Evolutionary conservation across 1,284 basidiomycete species (phyloP).

Genomic region (Boletus chippewaensis): DNA sequence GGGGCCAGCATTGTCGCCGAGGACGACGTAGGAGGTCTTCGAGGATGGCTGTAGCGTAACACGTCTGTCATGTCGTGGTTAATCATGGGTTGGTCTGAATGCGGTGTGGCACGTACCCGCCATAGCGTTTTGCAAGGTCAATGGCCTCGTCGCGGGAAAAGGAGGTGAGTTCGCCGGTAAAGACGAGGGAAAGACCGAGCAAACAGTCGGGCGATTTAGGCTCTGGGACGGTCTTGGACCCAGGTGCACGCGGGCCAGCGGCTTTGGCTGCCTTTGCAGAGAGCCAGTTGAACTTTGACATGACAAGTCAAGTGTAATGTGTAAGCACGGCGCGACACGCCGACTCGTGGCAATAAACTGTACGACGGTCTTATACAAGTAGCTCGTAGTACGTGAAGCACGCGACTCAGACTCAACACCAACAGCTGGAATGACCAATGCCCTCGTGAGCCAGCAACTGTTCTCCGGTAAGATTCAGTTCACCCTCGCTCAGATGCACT

Average conservation of each 20-base stretch:
- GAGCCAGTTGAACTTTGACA: slow-evolving; percentile 47
- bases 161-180: slow-evolving; percentile 87
- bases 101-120: slow-evolving; percentile 56
- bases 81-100: background rate
- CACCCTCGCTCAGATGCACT: background rate
- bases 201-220: slow-evolving; percentile 69
- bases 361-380: too few species aligned
- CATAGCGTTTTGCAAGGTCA: slow-evolving; percentile 88
- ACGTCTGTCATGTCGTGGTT: slow-evolving; percentile 43
- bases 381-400: too few species aligned
- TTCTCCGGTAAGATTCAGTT: slow-evolving; percentile 48
- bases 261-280: slow-evolving; percentile 59
- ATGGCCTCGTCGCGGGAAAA: slow-evolving; percentile 85
- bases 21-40: slow-evolving; percentile 85
- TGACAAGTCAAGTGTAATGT: too few species aligned
- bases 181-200: slow-evolving; percentile 87
- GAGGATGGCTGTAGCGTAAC: slow-evolving; percentile 86
- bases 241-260: slow-evolving; percentile 69
- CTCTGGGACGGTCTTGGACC: slow-evolving; percentile 82
- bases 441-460: slow-evolving; percentile 55
- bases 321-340: too few species aligned
- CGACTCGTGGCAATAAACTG: too few species aligned
- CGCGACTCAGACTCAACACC: too few species aligned
- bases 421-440: slow-evolving; percentile 22
- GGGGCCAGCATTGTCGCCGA: slow-evolving; percentile 85